Conservation (phyloP, 768 basidiomycete genomes). For the Leccinum fibrillosum region DNA sequence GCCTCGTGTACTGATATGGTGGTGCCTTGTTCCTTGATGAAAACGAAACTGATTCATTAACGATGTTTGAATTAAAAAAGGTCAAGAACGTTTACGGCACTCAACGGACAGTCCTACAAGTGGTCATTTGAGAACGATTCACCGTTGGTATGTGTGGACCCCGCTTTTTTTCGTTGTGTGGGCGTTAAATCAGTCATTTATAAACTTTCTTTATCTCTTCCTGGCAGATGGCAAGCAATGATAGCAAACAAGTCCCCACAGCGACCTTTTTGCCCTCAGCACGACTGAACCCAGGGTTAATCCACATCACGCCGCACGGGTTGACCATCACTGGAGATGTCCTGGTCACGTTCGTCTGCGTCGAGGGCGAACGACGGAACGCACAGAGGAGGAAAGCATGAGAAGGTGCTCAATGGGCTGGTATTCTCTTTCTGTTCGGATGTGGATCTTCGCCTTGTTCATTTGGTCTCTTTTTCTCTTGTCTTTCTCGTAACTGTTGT, state of each 20-base stretch:
- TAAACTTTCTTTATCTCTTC: neutral
- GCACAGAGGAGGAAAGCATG: slow-evolving; percentile 20
- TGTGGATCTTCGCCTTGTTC: neutral
- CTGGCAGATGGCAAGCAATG: slow-evolving; percentile 30
- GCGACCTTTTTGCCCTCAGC: slow-evolving; percentile 28
- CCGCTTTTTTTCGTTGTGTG: neutral
- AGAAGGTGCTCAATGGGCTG: neutral
- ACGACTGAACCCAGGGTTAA: slow-evolving; percentile 27
- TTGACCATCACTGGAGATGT: slow-evolving; percentile 32
- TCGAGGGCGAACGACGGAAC: slow-evolving; percentile 33
- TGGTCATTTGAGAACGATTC: slow-evolving; percentile 34
- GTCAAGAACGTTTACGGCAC: slow-evolving; percentile 32
- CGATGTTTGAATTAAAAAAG: slow-evolving; percentile 10
- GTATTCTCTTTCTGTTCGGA: neutral
- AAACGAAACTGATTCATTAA: neutral
- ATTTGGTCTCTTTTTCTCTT: neutral
- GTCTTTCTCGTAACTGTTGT: neutral
- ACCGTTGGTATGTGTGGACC: slow-evolving; percentile 22
- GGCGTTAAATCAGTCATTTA: neutral
- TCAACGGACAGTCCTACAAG: slow-evolving; percentile 34
- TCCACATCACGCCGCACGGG: slow-evolving; percentile 33
- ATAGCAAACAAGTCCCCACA: slow-evolving; percentile 31
- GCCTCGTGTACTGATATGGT: neutral
- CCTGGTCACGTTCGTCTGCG: slow-evolving; percentile 31
- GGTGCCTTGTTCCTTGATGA: neutral